A percentile compares a stretch with the other conserved stretches of the same genome.
Evolutionary conservation across 768 basidiomycete species (phyloP).

Genomic region (Amanita molliuscula): DNA sequence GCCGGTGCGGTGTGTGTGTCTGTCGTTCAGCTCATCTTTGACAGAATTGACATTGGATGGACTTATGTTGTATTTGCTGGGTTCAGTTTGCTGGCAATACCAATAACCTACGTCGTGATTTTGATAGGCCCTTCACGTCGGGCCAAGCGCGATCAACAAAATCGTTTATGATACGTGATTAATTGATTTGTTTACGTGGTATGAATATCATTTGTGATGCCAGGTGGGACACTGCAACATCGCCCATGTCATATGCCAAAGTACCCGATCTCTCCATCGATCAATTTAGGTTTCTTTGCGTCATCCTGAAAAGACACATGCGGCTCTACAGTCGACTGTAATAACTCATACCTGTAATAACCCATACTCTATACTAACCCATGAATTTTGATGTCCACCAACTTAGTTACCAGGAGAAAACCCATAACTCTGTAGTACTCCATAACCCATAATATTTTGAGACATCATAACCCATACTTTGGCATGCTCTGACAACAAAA

Average conservation of each 20-base stretch:
- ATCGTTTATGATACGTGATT: too few relatives aligned
- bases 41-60: constrained; percentile 56
- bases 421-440: too few relatives aligned
- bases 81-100: constrained; percentile 33
- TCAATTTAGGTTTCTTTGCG: constrained; percentile 52
- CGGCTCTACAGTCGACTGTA: too few relatives aligned
- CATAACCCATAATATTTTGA: too few relatives aligned
- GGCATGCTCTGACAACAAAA: too few relatives aligned
- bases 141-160: constrained; percentile 18
- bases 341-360: too few relatives aligned
- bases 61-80: constrained; percentile 55
- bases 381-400: too few relatives aligned
- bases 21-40: constrained; percentile 49
- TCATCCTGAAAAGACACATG: constrained; percentile 33
- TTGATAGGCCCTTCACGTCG: constrained; percentile 49
- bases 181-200: too few relatives aligned
- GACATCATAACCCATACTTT: too few relatives aligned
- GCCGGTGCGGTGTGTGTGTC: constrained; percentile 55
- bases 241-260: constrained; percentile 36
- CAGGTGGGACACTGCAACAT: too few relatives aligned
- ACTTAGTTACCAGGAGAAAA: too few relatives aligned
- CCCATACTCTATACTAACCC: background rate
- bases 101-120: constrained; percentile 40
- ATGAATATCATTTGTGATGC: too few relatives aligned
- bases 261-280: constrained; percentile 17